A percentile compares a stretch with the other conserved stretches of the same genome.
phyloP scores from a whole-genome alignment of 176 grass and related monocot species.

The Ensete glaucum region DNA sequence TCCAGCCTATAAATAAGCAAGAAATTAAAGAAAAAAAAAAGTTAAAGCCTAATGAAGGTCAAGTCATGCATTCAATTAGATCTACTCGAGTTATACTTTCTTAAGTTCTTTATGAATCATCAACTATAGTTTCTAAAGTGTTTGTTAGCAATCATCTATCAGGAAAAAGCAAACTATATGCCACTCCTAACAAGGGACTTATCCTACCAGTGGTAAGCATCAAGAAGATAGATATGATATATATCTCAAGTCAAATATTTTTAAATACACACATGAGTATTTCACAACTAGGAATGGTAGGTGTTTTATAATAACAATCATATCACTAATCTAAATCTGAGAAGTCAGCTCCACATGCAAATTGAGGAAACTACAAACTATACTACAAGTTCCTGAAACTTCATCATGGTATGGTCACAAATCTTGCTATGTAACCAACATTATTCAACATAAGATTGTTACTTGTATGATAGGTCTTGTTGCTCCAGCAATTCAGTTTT shows the following conservation, averaged over 20 bases:
- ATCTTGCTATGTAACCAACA: not conserved
- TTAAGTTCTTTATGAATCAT: not conserved
- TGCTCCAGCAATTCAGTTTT: not conserved
- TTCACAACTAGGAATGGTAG: not conserved
- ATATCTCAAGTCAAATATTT: not conserved
- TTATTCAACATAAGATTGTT: not conserved
- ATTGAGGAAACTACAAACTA: not conserved
- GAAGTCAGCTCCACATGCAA: not conserved
- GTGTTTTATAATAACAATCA: not conserved
- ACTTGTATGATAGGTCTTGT: not conserved
- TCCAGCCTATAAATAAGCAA: conserved; percentile 55
- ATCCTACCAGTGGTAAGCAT: conserved; percentile 5
- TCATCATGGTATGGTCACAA: too few relatives aligned
- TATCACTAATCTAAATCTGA: not conserved
- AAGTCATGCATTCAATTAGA: not conserved
- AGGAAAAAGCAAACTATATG: not conserved
- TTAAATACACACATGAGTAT: not conserved
- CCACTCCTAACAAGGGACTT: not conserved
- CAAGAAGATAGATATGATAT: not conserved
- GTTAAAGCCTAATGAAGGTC: not conserved
- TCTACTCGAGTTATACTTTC: not conserved
- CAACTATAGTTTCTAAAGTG: too few relatives aligned
- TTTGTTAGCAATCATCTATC: not conserved
- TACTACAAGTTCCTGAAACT: too few relatives aligned
- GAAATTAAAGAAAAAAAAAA: not conserved